Evolutionary conservation across 1,284 basidiomycete species (phyloP).

Genomic region (Chiua sp.): DNA sequence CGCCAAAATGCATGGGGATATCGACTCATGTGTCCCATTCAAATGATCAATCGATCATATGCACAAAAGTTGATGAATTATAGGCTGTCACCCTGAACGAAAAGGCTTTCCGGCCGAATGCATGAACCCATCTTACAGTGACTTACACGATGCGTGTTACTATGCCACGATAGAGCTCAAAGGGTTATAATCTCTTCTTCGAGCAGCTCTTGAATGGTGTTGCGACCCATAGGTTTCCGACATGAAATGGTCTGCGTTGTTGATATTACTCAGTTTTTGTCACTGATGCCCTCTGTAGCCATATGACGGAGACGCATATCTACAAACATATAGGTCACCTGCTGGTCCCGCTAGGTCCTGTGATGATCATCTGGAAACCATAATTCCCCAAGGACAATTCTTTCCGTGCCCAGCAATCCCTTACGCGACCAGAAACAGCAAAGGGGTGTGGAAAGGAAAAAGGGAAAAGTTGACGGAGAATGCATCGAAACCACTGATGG

Average conservation of each 20-base stretch:
- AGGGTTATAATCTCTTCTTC: conserved; percentile 63
- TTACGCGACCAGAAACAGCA: conserved; percentile 4
- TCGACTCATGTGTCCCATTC: conserved; percentile 71
- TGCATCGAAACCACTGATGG: conserved; percentile 1
- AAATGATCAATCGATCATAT: too few relatives aligned
- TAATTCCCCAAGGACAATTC: conserved; percentile 10
- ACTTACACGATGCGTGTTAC: conserved; percentile 89
- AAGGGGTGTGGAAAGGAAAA: conserved; percentile 15
- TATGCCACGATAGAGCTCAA: too few relatives aligned
- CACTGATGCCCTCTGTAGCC: conserved; percentile 45
- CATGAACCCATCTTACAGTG: conserved; percentile 88
- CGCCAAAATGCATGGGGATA: conserved; percentile 95
- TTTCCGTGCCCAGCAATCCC: background rate
- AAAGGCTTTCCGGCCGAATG: conserved; percentile 81
- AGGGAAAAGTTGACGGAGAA: conserved; percentile 24
- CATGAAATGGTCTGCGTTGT: conserved; percentile 56
- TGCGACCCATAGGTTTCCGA: conserved; percentile 68
- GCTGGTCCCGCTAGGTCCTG: conserved; percentile 70
- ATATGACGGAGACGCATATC: conserved; percentile 59
- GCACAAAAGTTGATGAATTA: too few relatives aligned
- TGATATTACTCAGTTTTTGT: background rate
- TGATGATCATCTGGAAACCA: conserved; percentile 76
- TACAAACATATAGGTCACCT: conserved; percentile 74
- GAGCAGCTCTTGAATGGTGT: conserved; percentile 56
- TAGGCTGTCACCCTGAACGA: conserved; percentile 87